These are phyloP conservation scores for Cicer arietinum DNA, from an alignment of 306 rosid species.

Conservation along the genomic window DNA sequence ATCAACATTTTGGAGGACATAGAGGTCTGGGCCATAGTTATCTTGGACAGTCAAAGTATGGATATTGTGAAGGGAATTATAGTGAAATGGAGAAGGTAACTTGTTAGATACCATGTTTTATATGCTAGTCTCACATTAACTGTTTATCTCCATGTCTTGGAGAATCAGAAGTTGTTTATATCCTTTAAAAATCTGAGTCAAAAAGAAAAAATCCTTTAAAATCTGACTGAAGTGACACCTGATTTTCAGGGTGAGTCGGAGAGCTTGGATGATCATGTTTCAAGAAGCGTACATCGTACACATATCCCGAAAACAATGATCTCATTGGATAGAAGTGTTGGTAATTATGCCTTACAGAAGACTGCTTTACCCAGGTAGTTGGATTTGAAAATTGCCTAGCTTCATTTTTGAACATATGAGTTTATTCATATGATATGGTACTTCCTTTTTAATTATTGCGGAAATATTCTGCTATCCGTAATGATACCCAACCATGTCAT, in stretches of 20 bases:
- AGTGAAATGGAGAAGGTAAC: conserved; percentile 76
- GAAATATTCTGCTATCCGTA: conserved; percentile 20
- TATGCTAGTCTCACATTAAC: conserved; percentile 37
- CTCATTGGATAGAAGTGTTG: conserved; percentile 63
- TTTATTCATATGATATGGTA: conserved; percentile 12
- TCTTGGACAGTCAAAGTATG: conserved; percentile 63
- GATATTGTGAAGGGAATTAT: conserved; percentile 55
- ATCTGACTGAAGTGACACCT: conserved; percentile 46
- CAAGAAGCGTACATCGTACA: conserved; percentile 61
- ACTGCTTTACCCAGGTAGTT: conserved; percentile 71
- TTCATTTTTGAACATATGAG: conserved; percentile 9
- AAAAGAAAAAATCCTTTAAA: not conserved
- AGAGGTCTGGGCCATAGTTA: conserved; percentile 61
- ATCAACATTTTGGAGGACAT: conserved; percentile 60
- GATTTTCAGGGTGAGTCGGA: conserved; percentile 62
- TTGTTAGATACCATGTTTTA: conserved; percentile 22
- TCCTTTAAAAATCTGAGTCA: not conserved
- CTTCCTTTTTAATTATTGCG: conserved; percentile 5
- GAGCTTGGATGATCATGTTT: conserved; percentile 60
- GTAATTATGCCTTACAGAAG: conserved; percentile 60
- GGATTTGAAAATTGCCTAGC: conserved; percentile 20
- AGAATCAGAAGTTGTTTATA: conserved; percentile 37
- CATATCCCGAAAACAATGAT: conserved; percentile 56
- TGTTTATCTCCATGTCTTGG: conserved; percentile 8
- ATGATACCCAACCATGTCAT: not conserved